phyloP scores from a whole-genome alignment of 176 grass and related monocot species.

The Avena insularis region DNA sequence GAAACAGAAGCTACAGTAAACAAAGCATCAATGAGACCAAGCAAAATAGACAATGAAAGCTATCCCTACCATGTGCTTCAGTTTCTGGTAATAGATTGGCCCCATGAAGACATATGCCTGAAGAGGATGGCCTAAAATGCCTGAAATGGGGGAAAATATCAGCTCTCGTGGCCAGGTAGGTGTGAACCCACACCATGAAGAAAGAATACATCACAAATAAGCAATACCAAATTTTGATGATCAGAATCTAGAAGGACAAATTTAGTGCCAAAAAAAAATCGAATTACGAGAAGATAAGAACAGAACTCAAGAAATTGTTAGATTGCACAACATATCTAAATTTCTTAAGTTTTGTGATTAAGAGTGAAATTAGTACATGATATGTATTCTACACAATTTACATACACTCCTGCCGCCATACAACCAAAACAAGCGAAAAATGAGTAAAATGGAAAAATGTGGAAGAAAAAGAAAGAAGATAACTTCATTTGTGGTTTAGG shows the following conservation, averaged over 20 bases:
- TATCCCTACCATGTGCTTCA: slow-evolving; percentile 93
- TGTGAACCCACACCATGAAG: not conserved
- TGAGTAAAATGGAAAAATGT: not conserved
- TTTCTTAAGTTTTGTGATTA: slow-evolving; percentile 5
- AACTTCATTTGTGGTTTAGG: not conserved
- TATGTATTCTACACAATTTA: slow-evolving; percentile 8
- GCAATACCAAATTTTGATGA: not conserved
- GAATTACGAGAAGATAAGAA: slow-evolving; percentile 3
- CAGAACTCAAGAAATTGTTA: not conserved
- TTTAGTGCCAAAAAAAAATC: slow-evolving; percentile 1
- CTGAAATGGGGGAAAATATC: slow-evolving; percentile 51
- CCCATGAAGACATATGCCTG: slow-evolving; percentile 99
- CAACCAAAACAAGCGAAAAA: not conserved
- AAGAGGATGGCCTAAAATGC: slow-evolving; percentile 85
- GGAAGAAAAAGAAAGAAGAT: not conserved
- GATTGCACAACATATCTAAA: not conserved
- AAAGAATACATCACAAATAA: slow-evolving; percentile 1
- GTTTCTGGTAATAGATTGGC: slow-evolving; percentile 97
- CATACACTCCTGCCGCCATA: not conserved
- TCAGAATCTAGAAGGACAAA: slow-evolving; percentile 13
- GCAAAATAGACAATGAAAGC: slow-evolving; percentile 21
- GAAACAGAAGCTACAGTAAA: slow-evolving; percentile 7
- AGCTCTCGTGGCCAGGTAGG: not conserved
- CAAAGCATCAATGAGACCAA: not conserved
- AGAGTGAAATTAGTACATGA: not conserved